phyloP scores from a whole-genome alignment of 129 eudicot genomes.

The Calendula officinalis region DNA sequence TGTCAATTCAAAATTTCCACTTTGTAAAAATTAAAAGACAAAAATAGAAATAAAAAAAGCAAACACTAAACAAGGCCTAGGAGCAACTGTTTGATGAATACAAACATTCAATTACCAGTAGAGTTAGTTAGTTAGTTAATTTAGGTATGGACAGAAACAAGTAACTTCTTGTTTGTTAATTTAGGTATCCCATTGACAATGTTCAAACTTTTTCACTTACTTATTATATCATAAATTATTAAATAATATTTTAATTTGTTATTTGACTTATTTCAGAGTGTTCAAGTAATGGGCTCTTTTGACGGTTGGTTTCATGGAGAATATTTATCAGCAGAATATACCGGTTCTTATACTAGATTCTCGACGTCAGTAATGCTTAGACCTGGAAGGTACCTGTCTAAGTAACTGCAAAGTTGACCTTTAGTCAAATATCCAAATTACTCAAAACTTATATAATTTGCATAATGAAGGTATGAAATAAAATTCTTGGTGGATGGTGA shows the following conservation, averaged over 20 bases:
- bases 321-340: conserved; percentile 81
- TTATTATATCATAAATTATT: neutral
- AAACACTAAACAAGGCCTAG: neutral
- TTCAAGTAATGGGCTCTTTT: conserved; percentile 95
- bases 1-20: neutral
- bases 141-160: neutral
- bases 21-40: neutral
- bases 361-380: conserved; percentile 76
- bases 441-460: conserved; percentile 3
- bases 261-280: conserved; percentile 60
- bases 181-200: neutral
- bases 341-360: conserved; percentile 65
- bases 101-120: neutral
- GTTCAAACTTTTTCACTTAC: conserved; percentile 2
- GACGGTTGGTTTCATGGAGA: conserved; percentile 98
- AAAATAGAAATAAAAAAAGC: neutral
- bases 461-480: conserved; percentile 70
- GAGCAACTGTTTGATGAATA: neutral
- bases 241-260: neutral
- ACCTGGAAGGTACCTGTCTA: conserved; percentile 74
- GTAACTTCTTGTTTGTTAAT: neutral
- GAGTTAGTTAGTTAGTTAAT: neutral
- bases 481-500: conserved; percentile 96
- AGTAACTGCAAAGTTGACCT: neutral
- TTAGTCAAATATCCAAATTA: neutral